Conservation (phyloP, 768 basidiomycete genomes). For the Dentipellis fragilis region DNA sequence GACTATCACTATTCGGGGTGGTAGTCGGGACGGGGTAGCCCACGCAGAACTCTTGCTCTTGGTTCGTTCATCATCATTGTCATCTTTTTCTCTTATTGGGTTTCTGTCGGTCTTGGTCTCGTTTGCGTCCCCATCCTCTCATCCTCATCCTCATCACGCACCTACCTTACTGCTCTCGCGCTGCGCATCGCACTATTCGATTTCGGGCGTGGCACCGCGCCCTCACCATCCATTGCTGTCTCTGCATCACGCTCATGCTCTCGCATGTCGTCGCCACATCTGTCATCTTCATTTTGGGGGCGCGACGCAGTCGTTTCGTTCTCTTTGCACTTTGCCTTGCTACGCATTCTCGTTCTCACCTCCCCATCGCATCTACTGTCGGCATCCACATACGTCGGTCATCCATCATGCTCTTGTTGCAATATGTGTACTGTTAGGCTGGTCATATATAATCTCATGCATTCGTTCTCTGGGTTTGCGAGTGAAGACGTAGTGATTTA, state of each 20-base stretch:
- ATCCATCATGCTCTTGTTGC: constrained; percentile 8
- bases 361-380: constrained; percentile 8
- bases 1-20: constrained; percentile 61
- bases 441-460: constrained; percentile 3
- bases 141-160: background rate
- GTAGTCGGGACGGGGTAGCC: constrained; percentile 23
- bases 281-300: background rate
- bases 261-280: too few species aligned
- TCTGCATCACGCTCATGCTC: background rate
- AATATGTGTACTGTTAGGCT: constrained; percentile 15
- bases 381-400: constrained; percentile 8
- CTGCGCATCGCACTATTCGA: too few species aligned
- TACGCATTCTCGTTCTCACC: background rate
- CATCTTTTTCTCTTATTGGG: background rate
- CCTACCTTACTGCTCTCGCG: background rate
- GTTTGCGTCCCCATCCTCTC: background rate
- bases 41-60: background rate
- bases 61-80: background rate
- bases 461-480: background rate
- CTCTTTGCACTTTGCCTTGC: background rate
- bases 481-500: too few species aligned
- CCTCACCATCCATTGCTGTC: background rate
- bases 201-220: background rate
- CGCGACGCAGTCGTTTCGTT: background rate
- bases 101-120: background rate